Conservation (phyloP, 2,329 filamentous ascomycete genomes). For the Gnomoniopsis smithogilvyi region DNA sequence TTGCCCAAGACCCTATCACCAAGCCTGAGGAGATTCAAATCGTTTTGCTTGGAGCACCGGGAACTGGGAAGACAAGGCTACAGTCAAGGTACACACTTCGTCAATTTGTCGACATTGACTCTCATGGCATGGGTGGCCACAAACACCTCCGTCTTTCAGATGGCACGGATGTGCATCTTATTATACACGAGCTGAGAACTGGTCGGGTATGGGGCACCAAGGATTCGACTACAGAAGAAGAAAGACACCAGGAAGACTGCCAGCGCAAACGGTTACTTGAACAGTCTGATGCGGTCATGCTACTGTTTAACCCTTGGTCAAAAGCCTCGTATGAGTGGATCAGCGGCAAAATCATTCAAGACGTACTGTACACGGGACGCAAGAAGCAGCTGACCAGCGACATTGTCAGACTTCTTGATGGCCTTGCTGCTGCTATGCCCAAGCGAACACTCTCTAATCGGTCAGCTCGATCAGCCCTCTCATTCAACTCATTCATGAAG, state of each 20-base stretch:
- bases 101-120: neutral
- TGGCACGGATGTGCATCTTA: slow-evolving; percentile 6
- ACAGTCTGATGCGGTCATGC: slow-evolving; percentile 14
- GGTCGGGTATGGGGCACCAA: neutral
- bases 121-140: slow-evolving; percentile 6
- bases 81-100: slow-evolving; percentile 11
- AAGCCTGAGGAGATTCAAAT: slow-evolving; percentile 15
- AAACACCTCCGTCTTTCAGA: slow-evolving; percentile 2
- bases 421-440: neutral
- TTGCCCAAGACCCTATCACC: neutral
- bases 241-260: neutral
- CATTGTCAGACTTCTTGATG: neutral
- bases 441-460: neutral
- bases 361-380: slow-evolving; percentile 4
- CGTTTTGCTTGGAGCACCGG: slow-evolving; percentile 8
- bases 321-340: slow-evolving; percentile 9
- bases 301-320: slow-evolving; percentile 11
- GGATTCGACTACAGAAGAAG: neutral
- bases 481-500: neutral
- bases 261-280: slow-evolving; percentile 6
- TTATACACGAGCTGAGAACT: slow-evolving; percentile 5
- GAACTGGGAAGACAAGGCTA: slow-evolving; percentile 8
- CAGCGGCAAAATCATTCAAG: slow-evolving; percentile 1
- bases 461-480: neutral
- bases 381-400: slow-evolving; percentile 1